Base-by-base conservation (phyloP, 164 flowering plant species). In the Tetrastigma voinierianum region DNA sequence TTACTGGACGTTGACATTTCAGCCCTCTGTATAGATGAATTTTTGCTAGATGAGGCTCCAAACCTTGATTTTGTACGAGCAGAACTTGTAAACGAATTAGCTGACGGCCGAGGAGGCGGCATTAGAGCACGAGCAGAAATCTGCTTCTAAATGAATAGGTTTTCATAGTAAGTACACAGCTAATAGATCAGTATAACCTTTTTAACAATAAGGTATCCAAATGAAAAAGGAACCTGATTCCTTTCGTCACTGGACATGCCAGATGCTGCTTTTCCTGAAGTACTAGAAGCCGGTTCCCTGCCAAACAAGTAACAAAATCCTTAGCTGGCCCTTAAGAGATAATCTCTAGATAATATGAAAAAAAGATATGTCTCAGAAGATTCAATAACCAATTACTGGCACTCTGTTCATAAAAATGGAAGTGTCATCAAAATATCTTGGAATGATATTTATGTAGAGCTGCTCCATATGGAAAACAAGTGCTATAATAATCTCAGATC, bases 211-310 rank as follows among this genome's bases (percentile, higher is more conserved):
- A 53, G 57, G 58, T 10, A 67, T 16, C 48, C 23, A 56, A 44
- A 44, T 17, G 47, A 40, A 20, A 57, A 8, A 46, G 17, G n/a
- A 62, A 95, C 99, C 96, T 91, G 98, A 82, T 87, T 91, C 65
- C 85, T 88, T 77, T 93, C 98, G 74, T 96, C 99, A 76, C 98
- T 91, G 17, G 99, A 96, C 95, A 96, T 86, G 66, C 97, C 90
- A 64, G 98, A 96, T 62, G 97, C 81, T 67, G 94, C 91, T 80
- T 81, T 90, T 8, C 90, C 93, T 70, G 96, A 90, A 65, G 97
- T 83, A 80, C 98, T 90, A 63, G 96, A 90, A 58, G 92, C 93
- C 70, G 84, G 95, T 53, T 93, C 98, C 82, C 99, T 96, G 88
- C 66, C 73, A 61, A 71, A 4, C 7, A 57, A 21, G 43, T 54